Evolutionary conservation across 2,329 filamentous ascomycete species (phyloP).

Genomic region (Hypoxylon sp.): DNA sequence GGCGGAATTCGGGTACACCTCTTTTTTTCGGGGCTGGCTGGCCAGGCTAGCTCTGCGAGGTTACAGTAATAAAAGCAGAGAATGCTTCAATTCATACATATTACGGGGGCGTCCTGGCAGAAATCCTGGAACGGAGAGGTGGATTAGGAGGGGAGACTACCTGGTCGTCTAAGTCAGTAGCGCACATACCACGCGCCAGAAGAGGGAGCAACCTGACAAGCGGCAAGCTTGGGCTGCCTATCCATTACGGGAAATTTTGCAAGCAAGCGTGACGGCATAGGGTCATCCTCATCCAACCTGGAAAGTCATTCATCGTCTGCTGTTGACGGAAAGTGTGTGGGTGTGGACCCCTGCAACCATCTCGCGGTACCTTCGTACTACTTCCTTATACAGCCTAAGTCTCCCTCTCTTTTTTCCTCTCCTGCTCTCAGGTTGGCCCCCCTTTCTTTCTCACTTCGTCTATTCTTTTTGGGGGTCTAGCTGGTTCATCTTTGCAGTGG

Average conservation of each 20-base stretch:
- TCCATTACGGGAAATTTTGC: slow-evolving; percentile 32
- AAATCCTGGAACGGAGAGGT: slow-evolving; percentile 36
- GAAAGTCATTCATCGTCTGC: slow-evolving; percentile 43
- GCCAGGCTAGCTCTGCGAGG: slow-evolving; percentile 41
- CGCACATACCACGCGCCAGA: slow-evolving; percentile 16
- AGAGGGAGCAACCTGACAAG: slow-evolving; percentile 27
- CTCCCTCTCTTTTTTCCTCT: neutral
- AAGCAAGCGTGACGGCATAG: slow-evolving; percentile 42
- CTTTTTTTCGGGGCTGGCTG: slow-evolving; percentile 43
- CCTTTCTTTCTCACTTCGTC: slow-evolving; percentile 14
- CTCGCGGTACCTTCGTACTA: slow-evolving; percentile 35
- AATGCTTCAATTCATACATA: slow-evolving; percentile 37
- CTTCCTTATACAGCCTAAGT: slow-evolving; percentile 43
- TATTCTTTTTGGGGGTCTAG: slow-evolving; percentile 5
- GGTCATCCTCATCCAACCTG: slow-evolving; percentile 42
- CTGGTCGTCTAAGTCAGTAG: slow-evolving; percentile 17
- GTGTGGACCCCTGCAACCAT: slow-evolving; percentile 34
- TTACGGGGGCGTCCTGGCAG: slow-evolving; percentile 35
- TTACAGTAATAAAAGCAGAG: slow-evolving; percentile 41
- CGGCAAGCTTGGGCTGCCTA: slow-evolving; percentile 19
- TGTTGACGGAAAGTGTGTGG: slow-evolving; percentile 32
- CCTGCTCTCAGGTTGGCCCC: neutral
- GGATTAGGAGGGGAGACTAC: slow-evolving; percentile 21
- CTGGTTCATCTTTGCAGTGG: slow-evolving; percentile 1
- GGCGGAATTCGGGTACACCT: slow-evolving; percentile 37